Base-by-base conservation (phyloP, 768 basidiomycete species). In the Russula griseocarnosa region DNA sequence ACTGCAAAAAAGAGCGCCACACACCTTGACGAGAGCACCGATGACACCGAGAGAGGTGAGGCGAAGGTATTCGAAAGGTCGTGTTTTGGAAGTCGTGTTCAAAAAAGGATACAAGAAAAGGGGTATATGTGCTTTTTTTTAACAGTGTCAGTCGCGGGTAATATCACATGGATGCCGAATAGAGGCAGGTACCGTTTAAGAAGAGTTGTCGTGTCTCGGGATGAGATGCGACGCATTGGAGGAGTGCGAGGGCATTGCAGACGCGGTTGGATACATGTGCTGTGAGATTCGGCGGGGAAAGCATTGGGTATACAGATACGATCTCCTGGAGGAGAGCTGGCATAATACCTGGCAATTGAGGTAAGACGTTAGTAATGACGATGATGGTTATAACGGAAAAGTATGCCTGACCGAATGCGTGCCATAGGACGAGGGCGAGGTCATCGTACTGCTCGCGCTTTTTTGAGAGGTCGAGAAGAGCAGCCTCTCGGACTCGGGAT, bases 61-160 rank as follows among this genome's bases (percentile, higher is more conserved):
- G n/a, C 97, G 88, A 58, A 99, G 86, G 75, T 99, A 99, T 79
- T 99, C 97, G 73, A 99, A 99, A 2, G 96, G 96, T n/a, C 96
- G 86, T 14, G 96, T 98, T 81, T 99, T 99, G 61, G 92, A 94
- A 14, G 94, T 99, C 7, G 96, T 99, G 76, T 99, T 99, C 70
- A 99, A 81, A 79, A 99, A 99, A 22, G 96, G 96, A 76, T 99
- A 99, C 70, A 99, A 81, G 75, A 83, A 83, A 65, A 99, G 84
- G 46, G 96, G 96, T 73, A 99, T 94, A 76, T 98, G 97, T 30
- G 96, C 96, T 93, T n/a, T 18, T 20, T 57, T 46, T 32, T 13
- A 44, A 50, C 3, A 52, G 28, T 10, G 20, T 58, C 14, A 49
- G 38, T 58, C n/a, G 44, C 9, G 10, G 38, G 8, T 11, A 28